These are phyloP conservation scores for Trichoderma citrinoviride DNA, from an alignment of 2,329 filamentous ascomycete genomes.

Conservation along the genomic window DNA sequence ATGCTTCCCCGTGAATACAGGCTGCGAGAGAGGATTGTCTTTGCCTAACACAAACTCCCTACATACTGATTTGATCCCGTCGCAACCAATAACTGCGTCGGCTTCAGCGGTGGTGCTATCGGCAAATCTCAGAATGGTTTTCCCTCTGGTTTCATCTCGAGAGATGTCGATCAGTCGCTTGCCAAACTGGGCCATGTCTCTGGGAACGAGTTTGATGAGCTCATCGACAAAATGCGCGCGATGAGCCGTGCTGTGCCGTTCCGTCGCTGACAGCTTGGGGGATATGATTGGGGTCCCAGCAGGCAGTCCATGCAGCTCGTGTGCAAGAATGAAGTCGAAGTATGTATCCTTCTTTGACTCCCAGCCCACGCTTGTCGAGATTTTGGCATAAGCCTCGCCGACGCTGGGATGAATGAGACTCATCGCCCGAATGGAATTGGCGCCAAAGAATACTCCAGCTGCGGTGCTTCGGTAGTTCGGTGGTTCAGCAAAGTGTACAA, in stretches of 20 bases:
- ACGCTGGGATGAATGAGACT: constrained; percentile 48
- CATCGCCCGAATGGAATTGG: constrained; percentile 56
- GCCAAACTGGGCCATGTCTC: constrained; percentile 17
- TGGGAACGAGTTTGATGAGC: constrained; percentile 20
- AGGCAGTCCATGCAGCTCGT: constrained; percentile 21
- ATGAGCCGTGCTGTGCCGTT: constrained; percentile 16
- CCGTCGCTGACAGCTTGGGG: constrained; percentile 1
- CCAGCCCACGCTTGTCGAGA: constrained; percentile 26
- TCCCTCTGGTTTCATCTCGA: constrained; percentile 4
- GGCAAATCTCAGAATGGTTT: constrained; percentile 15
- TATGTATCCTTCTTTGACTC: constrained; percentile 23
- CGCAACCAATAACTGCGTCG: constrained; percentile 28
- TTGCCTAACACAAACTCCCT: constrained; percentile 4
- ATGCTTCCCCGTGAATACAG: constrained; percentile 1
- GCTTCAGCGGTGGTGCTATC: constrained; percentile 24
- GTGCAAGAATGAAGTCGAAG: constrained; percentile 24
- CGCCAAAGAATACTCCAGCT: constrained; percentile 54
- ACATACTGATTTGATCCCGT: constrained; percentile 25
- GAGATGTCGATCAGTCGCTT: constrained; percentile 17
- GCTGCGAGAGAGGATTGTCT: neutral
- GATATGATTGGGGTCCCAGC: constrained; percentile 20
- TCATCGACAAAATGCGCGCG: constrained; percentile 24
- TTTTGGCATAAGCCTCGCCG: constrained; percentile 41
- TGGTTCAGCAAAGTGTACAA: neutral
- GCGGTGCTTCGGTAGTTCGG: neutral